These are phyloP conservation scores for Triticum turgidum DNA, from an alignment of 176 grass and related monocot genomes.

Conservation along the genomic window DNA sequence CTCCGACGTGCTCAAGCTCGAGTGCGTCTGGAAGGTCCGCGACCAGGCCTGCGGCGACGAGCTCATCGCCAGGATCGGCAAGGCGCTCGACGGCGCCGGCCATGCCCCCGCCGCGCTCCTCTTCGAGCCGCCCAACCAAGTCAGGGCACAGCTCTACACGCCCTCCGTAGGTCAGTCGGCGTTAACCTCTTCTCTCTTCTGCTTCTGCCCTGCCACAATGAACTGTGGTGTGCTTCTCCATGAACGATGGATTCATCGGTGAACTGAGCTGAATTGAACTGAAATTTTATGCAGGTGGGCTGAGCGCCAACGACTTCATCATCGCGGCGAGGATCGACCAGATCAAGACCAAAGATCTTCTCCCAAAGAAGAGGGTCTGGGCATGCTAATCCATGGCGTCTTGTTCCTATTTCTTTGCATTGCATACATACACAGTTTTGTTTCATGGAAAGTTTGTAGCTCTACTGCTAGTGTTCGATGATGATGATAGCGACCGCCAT, in stretches of 20 bases:
- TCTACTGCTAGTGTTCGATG: not conserved
- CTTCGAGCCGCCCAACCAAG: slow-evolving; percentile 63
- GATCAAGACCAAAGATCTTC: slow-evolving; percentile 60
- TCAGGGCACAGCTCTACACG: slow-evolving; percentile 65
- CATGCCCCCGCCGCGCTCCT: slow-evolving; percentile 42
- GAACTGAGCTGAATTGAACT: not conserved
- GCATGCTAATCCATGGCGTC: slow-evolving; percentile 12
- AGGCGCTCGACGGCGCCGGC: slow-evolving; percentile 38
- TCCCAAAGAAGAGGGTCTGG: slow-evolving; percentile 76
- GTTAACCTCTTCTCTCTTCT: not conserved
- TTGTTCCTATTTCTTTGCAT: too few species aligned
- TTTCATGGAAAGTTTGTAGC: not conserved
- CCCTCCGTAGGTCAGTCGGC: slow-evolving; percentile 23
- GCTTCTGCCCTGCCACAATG: not conserved
- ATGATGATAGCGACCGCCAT: not conserved
- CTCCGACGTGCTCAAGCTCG: slow-evolving; percentile 25
- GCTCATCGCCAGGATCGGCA: slow-evolving; percentile 67
- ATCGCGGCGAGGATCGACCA: slow-evolving; percentile 62
- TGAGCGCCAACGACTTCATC: slow-evolving; percentile 72
- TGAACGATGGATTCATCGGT: not conserved
- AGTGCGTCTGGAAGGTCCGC: slow-evolving; percentile 82
- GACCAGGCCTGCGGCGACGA: slow-evolving; percentile 61
- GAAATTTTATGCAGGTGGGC: slow-evolving; percentile 9
- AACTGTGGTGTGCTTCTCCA: too few species aligned
- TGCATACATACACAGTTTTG: not conserved